phyloP scores from a whole-genome alignment of 495 filamentous ascomycete species.

The Sordaria brevicollis region DNA sequence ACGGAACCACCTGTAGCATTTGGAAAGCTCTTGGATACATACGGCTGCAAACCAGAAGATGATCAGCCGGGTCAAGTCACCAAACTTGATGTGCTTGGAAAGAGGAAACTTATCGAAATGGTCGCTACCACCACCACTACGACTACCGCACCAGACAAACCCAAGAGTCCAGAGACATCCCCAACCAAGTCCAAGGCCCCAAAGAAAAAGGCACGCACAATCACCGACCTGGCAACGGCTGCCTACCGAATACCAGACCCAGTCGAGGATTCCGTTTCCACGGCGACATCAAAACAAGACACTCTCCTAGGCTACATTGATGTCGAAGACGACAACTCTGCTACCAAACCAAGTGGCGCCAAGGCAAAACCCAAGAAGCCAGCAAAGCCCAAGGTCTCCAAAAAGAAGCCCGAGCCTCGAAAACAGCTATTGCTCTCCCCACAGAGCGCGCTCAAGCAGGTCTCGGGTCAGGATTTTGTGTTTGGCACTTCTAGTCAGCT shows the following conservation, averaged over 20 bases:
- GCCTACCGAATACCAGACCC: slow-evolving; percentile 46
- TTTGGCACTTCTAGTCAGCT: slow-evolving; percentile 94
- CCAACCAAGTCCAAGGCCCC: slow-evolving; percentile 44
- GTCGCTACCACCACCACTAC: slow-evolving; percentile 18
- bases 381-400: slow-evolving; percentile 18
- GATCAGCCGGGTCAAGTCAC: neutral
- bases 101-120: slow-evolving; percentile 42
- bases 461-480: slow-evolving; percentile 68
- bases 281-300: slow-evolving; percentile 11
- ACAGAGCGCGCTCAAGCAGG: slow-evolving; percentile 52
- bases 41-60: slow-evolving; percentile 14
- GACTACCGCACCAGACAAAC: neutral
- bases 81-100: slow-evolving; percentile 24
- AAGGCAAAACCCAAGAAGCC: slow-evolving; percentile 25
- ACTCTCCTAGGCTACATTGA: slow-evolving; percentile 25
- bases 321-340: neutral
- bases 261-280: neutral
- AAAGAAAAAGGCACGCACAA: slow-evolving; percentile 69
- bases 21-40: slow-evolving; percentile 23
- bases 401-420: slow-evolving; percentile 34
- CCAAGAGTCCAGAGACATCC: slow-evolving; percentile 15
- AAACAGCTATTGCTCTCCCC: slow-evolving; percentile 59
- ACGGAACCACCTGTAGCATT: slow-evolving; percentile 9
- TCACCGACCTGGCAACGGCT: slow-evolving; percentile 76
- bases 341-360: slow-evolving; percentile 13